Conservation (phyloP, 1,284 basidiomycete genomes). For the Cryptococcus sp. region DNA sequence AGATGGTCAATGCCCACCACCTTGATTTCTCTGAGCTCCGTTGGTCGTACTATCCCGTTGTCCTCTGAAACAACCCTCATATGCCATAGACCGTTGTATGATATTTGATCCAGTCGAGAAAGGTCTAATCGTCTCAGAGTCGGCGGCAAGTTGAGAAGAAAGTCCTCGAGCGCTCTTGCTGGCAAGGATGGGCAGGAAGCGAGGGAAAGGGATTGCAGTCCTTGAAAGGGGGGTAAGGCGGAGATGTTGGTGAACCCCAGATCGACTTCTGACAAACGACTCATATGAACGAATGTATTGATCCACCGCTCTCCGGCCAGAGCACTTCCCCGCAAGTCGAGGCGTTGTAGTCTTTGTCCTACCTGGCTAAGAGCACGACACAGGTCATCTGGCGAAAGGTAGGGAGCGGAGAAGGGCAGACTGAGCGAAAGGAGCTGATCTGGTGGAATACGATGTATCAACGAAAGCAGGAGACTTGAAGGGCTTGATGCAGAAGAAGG, state of each 20-base stretch:
- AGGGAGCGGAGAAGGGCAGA: conserved; percentile 30
- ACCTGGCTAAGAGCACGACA: conserved; percentile 19
- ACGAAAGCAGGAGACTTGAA: conserved; percentile 2
- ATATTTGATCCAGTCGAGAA: conserved; percentile 29
- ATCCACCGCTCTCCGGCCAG: conserved; percentile 21
- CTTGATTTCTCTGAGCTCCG: conserved; percentile 30
- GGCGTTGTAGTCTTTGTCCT: conserved; percentile 25
- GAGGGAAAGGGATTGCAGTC: conserved; percentile 25
- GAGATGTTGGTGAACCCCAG: conserved; percentile 35
- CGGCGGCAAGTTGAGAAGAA: conserved; percentile 27
- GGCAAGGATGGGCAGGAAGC: conserved; percentile 29
- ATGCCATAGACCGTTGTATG: conserved; percentile 22
- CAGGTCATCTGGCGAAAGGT: conserved; percentile 21
- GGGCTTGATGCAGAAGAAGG: conserved; percentile 2
- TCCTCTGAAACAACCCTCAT: conserved; percentile 19
- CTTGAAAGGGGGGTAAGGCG: conserved; percentile 17
- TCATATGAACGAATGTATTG: conserved; percentile 4
- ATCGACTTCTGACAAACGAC: conserved; percentile 27
- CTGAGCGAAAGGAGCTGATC: conserved; percentile 29
- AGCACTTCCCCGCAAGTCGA: conserved; percentile 31
- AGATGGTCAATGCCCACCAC: conserved; percentile 45
- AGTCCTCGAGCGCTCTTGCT: conserved; percentile 6
- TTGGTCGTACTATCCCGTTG: conserved; percentile 3
- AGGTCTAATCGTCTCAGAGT: conserved; percentile 30
- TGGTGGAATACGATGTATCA: conserved; percentile 21